phyloP scores from a whole-genome alignment of 148 eudicot species.

The Selenicereus undatus region DNA sequence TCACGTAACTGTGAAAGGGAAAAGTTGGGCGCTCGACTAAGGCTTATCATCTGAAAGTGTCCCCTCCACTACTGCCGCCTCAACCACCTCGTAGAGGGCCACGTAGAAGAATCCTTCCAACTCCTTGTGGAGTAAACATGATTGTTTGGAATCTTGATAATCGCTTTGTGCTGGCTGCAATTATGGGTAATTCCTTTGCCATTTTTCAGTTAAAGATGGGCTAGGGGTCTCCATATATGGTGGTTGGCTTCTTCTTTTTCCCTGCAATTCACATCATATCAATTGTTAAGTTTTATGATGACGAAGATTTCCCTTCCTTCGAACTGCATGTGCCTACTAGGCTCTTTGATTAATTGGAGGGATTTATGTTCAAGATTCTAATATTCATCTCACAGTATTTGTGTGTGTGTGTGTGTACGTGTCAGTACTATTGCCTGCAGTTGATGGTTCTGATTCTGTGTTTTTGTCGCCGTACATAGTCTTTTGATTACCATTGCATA shows the following conservation, averaged over 20 bases:
- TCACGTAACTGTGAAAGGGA: conserved; percentile 44
- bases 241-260: conserved; percentile 1
- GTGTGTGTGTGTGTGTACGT: too few relatives aligned
- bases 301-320: too few relatives aligned
- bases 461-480: too few relatives aligned
- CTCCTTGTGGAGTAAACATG: conserved; percentile 99
- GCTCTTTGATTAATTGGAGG: too few relatives aligned
- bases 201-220: conserved; percentile 1
- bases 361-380: too few relatives aligned
- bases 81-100: conserved; percentile 98
- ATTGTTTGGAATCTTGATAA: conserved; percentile 97
- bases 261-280: not conserved
- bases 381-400: too few relatives aligned
- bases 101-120: conserved; percentile 89
- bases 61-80: conserved; percentile 92
- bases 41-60: conserved; percentile 96
- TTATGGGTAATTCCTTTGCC: conserved; percentile 71
- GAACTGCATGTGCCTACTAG: too few relatives aligned
- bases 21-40: conserved; percentile 80
- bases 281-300: not conserved
- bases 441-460: too few relatives aligned
- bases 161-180: conserved; percentile 98
- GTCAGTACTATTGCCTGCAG: not conserved
- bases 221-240: not conserved
- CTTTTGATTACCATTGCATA: too few relatives aligned